Evolutionary conservation across 1,139 yeast genomes (phyloP).

Genomic region (Magnusiomyces tetraspermus): DNA sequence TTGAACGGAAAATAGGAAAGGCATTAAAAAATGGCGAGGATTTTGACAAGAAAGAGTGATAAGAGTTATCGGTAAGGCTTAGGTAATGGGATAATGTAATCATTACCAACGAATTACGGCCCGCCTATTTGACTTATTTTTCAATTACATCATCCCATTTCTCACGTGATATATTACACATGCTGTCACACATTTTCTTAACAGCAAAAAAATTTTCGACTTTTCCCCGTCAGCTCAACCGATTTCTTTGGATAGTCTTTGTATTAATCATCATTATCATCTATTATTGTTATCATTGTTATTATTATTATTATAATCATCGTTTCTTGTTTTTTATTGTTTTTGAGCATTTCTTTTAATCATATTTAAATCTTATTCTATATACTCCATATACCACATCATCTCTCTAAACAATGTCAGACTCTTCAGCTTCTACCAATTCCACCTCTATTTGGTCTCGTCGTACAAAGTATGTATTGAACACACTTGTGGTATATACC

Average conservation of each 20-base stretch:
- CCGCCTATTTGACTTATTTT: not conserved
- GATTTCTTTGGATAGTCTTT: not conserved
- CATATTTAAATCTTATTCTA: not conserved
- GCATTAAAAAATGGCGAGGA: not conserved
- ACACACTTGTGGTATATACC: too few species aligned
- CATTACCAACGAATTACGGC: not conserved
- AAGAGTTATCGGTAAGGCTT: not conserved
- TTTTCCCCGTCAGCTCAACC: too few species aligned
- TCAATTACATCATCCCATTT: too few species aligned
- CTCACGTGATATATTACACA: too few species aligned
- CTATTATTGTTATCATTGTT: too few species aligned
- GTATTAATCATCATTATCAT: not conserved
- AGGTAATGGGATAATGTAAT: not conserved
- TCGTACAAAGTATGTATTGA: conserved; percentile 19
- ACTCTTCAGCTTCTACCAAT: conserved; percentile 8
- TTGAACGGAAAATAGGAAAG: too few species aligned
- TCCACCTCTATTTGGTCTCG: conserved; percentile 23
- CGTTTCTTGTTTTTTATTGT: not conserved
- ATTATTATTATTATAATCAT: too few species aligned
- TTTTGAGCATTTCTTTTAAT: too few species aligned
- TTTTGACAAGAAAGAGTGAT: not conserved
- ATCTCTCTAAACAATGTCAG: conserved; percentile 5
- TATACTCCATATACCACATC: not conserved
- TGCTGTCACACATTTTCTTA: too few species aligned
- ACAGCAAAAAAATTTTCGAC: too few species aligned